phyloP scores from a whole-genome alignment of 192 early-diverging fungal genomes.

The Geranomyces michiganensis region DNA sequence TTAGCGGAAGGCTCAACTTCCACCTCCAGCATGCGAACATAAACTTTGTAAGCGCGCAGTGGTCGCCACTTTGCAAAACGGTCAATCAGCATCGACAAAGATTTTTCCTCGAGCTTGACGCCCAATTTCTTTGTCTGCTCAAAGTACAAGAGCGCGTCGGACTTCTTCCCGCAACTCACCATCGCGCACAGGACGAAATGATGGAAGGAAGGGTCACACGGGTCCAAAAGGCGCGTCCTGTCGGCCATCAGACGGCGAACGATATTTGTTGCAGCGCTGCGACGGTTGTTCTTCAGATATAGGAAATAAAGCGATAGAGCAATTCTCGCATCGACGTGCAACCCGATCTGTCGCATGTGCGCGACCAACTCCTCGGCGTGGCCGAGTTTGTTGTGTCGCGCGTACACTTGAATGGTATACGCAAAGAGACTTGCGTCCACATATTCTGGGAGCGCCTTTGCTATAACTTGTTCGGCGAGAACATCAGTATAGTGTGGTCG shows the following conservation, averaged over 20 bases:
- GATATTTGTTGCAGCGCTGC: background rate
- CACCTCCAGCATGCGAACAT: conserved; percentile 9
- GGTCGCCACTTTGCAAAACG: conserved; percentile 11
- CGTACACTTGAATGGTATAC: conserved; percentile 13
- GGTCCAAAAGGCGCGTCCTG: background rate
- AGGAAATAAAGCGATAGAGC: conserved; percentile 9
- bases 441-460: background rate
- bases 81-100: conserved; percentile 17
- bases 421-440: conserved; percentile 16
- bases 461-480: conserved; percentile 5
- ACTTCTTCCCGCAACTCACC: background rate
- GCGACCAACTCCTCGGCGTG: background rate
- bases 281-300: background rate
- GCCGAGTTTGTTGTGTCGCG: conserved; percentile 2
- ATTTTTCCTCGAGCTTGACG: conserved; percentile 4
- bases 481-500: background rate
- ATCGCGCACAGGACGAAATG: background rate
- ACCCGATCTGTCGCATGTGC: background rate
- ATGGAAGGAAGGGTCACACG: conserved; percentile 3
- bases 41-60: conserved; percentile 2
- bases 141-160: background rate
- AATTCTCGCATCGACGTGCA: conserved; percentile 9
- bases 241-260: background rate
- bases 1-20: background rate
- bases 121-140: background rate